Evolutionary conservation across 192 early-diverging fungal species (phyloP).

Genomic region (Coemansia sp.): DNA sequence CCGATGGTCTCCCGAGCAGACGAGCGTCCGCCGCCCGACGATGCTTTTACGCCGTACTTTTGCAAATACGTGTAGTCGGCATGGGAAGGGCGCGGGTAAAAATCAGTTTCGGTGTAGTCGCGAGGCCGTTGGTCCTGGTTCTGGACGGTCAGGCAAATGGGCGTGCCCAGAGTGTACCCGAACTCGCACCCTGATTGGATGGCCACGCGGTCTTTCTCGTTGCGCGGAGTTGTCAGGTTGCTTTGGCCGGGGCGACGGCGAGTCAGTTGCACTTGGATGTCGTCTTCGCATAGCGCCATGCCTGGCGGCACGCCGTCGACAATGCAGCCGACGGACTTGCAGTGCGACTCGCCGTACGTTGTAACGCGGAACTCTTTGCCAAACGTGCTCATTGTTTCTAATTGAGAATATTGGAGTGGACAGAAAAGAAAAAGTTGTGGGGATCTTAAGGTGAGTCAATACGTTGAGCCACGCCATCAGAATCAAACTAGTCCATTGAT

Average conservation of each 20-base stretch:
- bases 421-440: too few relatives aligned
- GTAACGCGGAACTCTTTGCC: conserved; percentile 84
- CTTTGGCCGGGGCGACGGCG: conserved; percentile 95
- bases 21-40: conserved; percentile 88
- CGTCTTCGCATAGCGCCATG: conserved; percentile 81
- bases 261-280: conserved; percentile 90
- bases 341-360: conserved; percentile 98
- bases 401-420: too few relatives aligned
- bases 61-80: conserved; percentile 97
- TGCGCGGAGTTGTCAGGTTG: conserved; percentile 92
- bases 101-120: conserved; percentile 95
- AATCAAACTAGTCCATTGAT: too few relatives aligned
- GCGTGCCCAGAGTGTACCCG: conserved; percentile 91
- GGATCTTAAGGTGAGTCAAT: too few relatives aligned
- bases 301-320: conserved; percentile 96
- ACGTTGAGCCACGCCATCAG: too few relatives aligned
- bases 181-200: conserved; percentile 93
- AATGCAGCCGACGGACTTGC: conserved; percentile 96
- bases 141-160: conserved; percentile 86
- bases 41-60: conserved; percentile 96
- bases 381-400: conserved; percentile 72
- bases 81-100: conserved; percentile 93
- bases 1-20: conserved; percentile 97
- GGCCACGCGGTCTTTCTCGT: conserved; percentile 92
- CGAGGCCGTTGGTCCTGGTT: conserved; percentile 96